Base-by-base conservation (phyloP, 2,329 filamentous ascomycete genomes). In the Nemania bipapillata region DNA sequence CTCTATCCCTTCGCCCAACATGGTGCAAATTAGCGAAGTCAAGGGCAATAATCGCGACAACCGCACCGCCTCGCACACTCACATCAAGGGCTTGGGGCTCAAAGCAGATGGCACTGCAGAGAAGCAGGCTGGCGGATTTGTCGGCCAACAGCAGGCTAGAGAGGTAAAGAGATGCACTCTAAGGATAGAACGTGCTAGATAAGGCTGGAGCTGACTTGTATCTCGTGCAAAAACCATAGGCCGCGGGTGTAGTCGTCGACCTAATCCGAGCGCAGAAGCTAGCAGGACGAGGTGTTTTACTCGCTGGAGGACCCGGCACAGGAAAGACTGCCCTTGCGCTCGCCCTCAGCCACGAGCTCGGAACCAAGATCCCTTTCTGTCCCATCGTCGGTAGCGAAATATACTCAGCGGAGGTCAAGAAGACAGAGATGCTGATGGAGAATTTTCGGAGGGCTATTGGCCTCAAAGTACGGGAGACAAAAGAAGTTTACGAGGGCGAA, bases 361-460 rank as follows among this genome's bases (percentile, higher is more conserved):
- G 96, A 74, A 97, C 94, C 57, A 98, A 97, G 85, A 97, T 99
- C 65, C 96, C 96, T 6, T 99, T 99, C 80, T 97, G 96, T 81
- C 94, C 95, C 45, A 98, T 99, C 79, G 96, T 97, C 61, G 96
- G 94, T 75, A 97, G 94, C 85, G 96, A 99, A 82, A 92, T 99
- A 77, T 99, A 97, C 84, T 97, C 93, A 74, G 91, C 95, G 53
- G 96, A 99, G 82, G 94, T 99, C 72, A 99, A 99, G 89, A 99
- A 99, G 89, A 99, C 96, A 57, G 96, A 99, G 82, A 92, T 97
- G 74, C 84, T 99, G 79, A 98, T 98, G 96, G 96, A 99, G 86
- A 98, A 98, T 84, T 99, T 99, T 82, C 89, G 96, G 79, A 88
- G 96, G 79, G 96, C 96, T 67, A 99, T 99, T 80, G 96, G 95